A percentile compares a stretch with the other conserved stretches of the same genome.
Conservation (phyloP, 2,329 filamentous ascomycete genomes). For the Dactylella cylindrospora region DNA sequence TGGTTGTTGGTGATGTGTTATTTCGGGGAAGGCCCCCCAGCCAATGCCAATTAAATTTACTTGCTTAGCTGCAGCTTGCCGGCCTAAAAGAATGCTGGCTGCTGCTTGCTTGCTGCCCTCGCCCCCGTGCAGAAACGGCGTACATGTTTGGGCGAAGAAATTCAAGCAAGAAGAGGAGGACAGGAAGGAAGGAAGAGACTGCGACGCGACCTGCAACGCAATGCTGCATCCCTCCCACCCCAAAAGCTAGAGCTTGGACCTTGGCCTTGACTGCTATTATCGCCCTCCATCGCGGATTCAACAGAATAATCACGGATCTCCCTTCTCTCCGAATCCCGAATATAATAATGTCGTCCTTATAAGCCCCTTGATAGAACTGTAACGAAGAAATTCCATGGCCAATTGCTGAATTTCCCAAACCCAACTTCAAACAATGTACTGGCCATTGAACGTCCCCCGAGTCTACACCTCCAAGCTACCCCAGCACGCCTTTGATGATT, state of each 20-base stretch:
- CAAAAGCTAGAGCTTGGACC: not conserved
- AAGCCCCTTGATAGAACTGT: slow-evolving; percentile 3
- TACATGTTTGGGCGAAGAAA: too few species aligned
- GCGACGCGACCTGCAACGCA: not conserved
- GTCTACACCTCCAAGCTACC: slow-evolving; percentile 77
- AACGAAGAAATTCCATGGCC: too few species aligned
- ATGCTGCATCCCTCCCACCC: too few species aligned
- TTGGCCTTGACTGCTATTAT: not conserved
- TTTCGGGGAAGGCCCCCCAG: too few species aligned
- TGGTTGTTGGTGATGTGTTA: too few species aligned
- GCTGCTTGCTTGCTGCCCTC: too few species aligned
- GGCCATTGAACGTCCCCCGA: slow-evolving; percentile 81
- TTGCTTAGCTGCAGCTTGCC: too few species aligned
- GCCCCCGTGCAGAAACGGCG: too few species aligned
- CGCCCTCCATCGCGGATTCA: not conserved
- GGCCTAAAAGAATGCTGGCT: too few species aligned
- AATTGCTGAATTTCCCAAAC: too few species aligned
- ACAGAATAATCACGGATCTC: not conserved
- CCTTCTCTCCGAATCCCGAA: not conserved
- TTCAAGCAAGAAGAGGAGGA: too few species aligned
- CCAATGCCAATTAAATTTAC: too few species aligned
- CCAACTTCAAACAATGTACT: slow-evolving; percentile 66
- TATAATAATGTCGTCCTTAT: slow-evolving; percentile 21
- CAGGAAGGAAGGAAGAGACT: not conserved
- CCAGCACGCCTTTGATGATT: slow-evolving; percentile 57